Evolutionary conservation across 2,329 filamentous ascomycete species (phyloP).

Genomic region (Aspergillus melleus): DNA sequence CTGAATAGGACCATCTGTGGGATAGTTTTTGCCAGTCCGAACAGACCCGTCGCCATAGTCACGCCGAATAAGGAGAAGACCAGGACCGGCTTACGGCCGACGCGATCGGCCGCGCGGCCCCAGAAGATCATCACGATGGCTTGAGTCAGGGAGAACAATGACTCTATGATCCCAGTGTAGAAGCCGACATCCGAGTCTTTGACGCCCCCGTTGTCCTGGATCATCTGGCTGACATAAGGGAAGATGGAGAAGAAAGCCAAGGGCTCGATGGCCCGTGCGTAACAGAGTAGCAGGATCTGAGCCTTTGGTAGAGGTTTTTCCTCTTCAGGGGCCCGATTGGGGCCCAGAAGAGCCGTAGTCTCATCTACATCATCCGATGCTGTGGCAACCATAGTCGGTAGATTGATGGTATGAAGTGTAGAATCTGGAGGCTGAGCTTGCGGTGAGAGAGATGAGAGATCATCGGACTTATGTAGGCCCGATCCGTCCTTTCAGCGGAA

Average conservation of each 20-base stretch:
- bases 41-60: slow-evolving; percentile 60
- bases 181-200: slow-evolving; percentile 67
- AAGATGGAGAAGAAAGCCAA: slow-evolving; percentile 84
- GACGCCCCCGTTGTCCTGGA: slow-evolving; percentile 59
- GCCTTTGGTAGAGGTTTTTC: slow-evolving; percentile 53
- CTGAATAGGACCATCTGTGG: slow-evolving; percentile 71
- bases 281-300: slow-evolving; percentile 67
- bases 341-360: no score
- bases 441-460: no score
- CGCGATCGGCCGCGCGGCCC: slow-evolving; percentile 66
- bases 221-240: slow-evolving; percentile 78
- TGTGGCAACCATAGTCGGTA: no score
- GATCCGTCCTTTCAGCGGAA: no score
- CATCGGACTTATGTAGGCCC: no score
- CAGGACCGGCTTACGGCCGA: slow-evolving; percentile 72
- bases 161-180: slow-evolving; percentile 72
- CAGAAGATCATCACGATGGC: slow-evolving; percentile 70
- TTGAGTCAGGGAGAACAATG: slow-evolving; percentile 71
- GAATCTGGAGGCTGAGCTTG: no score
- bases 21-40: slow-evolving; percentile 60
- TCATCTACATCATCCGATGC: no score
- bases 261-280: slow-evolving; percentile 70
- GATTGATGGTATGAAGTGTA: neutral
- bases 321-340: slow-evolving; percentile 20
- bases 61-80: slow-evolving; percentile 67